A percentile compares a stretch with the other conserved stretches of the same genome.
phyloP scores from a whole-genome alignment of 768 basidiomycete species.

The Clitopilus passeckerianus region DNA sequence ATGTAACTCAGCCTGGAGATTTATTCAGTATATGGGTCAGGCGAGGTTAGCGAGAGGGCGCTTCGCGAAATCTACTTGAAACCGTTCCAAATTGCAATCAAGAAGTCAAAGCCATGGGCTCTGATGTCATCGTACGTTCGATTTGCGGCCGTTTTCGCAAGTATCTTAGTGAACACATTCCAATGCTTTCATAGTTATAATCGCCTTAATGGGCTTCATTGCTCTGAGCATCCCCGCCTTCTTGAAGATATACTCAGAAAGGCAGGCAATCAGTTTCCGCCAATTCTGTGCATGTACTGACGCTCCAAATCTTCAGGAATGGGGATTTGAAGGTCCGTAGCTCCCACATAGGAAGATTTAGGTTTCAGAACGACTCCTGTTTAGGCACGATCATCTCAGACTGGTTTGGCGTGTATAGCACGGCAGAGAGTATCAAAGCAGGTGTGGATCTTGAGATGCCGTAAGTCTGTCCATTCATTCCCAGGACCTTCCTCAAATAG shows the following conservation, averaged over 20 bases:
- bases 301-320: constrained; percentile 35
- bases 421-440: constrained; percentile 48
- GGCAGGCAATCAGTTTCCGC: constrained; percentile 12
- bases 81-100: constrained; percentile 57
- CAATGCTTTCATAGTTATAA: constrained; percentile 37
- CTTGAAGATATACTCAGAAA: constrained; percentile 50
- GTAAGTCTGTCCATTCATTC: constrained; percentile 19
- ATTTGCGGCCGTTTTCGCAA: not conserved
- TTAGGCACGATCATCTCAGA: constrained; percentile 50
- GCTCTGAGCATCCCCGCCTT: constrained; percentile 46
- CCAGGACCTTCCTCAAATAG: constrained; percentile 10
- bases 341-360: not conserved
- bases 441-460: constrained; percentile 67
- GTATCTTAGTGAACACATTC: not conserved
- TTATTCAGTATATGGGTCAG: constrained; percentile 12
- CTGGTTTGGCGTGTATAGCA: constrained; percentile 48
- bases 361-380: not conserved
- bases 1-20: not conserved
- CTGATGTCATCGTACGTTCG: constrained; percentile 49
- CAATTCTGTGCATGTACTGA: not conserved
- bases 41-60: constrained; percentile 38
- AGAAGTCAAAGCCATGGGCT: constrained; percentile 50
- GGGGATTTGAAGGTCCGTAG: constrained; percentile 48
- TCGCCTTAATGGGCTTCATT: constrained; percentile 56
- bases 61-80: constrained; percentile 63